Percentiles rank a stretch among this genome's conserved stretches.
These are phyloP conservation scores for Candida fluviatilis DNA, from an alignment of 805 yeast genomes.

Conservation along the genomic window DNA sequence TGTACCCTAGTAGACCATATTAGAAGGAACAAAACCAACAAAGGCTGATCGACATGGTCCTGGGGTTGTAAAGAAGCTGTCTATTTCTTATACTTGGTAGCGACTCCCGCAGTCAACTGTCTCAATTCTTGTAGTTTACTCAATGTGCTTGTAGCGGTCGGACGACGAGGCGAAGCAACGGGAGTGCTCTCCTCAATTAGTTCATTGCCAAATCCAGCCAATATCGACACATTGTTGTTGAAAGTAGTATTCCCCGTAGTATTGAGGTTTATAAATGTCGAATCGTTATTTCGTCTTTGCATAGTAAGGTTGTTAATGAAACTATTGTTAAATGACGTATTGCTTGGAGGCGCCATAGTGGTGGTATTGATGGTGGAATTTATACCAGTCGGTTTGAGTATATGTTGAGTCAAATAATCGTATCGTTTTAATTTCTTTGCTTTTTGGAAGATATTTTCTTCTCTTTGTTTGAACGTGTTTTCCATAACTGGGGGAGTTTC, in stretches of 20 bases:
- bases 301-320: slow-evolving; percentile 3
- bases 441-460: slow-evolving; percentile 19
- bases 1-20: no score
- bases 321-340: not conserved
- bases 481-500: slow-evolving; percentile 6
- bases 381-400: slow-evolving; percentile 3
- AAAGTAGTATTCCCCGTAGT: slow-evolving; percentile 14
- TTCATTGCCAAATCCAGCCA: slow-evolving; percentile 34
- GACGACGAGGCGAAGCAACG: slow-evolving; percentile 21
- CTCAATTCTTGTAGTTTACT: slow-evolving; percentile 20
- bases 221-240: slow-evolving; percentile 22
- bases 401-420: slow-evolving; percentile 31
- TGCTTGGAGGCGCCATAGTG: not conserved
- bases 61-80: not conserved
- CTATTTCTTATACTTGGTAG: slow-evolving; percentile 17
- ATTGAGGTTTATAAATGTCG: slow-evolving; percentile 15
- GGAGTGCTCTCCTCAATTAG: slow-evolving; percentile 38
- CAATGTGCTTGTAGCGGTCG: slow-evolving; percentile 7
- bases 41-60: no score
- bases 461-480: slow-evolving; percentile 17
- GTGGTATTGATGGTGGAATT: slow-evolving; percentile 2
- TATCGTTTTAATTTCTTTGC: slow-evolving; percentile 27
- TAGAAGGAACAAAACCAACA: no score
- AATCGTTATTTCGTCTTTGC: slow-evolving; percentile 11
- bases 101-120: slow-evolving; percentile 22